Evolutionary conservation across 106 monocot genomes (phyloP).

Genomic region (Triglochin maritima): DNA sequence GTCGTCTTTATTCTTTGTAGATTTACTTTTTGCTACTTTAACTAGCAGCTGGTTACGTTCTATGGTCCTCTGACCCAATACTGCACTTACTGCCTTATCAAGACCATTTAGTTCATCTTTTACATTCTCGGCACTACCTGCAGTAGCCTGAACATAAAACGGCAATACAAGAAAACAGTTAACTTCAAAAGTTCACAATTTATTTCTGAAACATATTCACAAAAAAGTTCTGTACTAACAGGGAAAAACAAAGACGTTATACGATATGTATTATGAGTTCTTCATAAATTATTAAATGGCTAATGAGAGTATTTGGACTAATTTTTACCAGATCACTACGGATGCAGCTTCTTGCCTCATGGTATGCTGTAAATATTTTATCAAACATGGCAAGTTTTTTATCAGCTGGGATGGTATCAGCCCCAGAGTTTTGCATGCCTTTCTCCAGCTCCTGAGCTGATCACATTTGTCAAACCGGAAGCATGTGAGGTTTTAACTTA

Average conservation of each 20-base stretch:
- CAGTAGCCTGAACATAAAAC: conserved; percentile 46
- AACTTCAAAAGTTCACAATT: background rate
- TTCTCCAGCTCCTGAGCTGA: conserved; percentile 99
- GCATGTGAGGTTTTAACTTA: background rate
- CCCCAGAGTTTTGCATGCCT: conserved; percentile 50
- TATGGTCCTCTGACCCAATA: conserved; percentile 86
- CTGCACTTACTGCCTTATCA: conserved; percentile 95
- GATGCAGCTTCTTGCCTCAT: conserved; percentile 91
- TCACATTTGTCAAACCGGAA: conserved; percentile 21
- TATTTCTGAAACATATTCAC: too few relatives aligned
- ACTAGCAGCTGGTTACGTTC: conserved; percentile 83
- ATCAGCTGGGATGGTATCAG: conserved; percentile 62
- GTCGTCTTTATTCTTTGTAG: conserved; percentile 58
- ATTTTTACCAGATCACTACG: conserved; percentile 78
- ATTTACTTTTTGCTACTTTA: conserved; percentile 74
- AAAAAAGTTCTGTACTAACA: too few relatives aligned
- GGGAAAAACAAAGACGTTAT: too few relatives aligned
- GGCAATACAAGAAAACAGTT: background rate
- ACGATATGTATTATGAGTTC: too few relatives aligned
- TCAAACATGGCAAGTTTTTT: conserved; percentile 86
- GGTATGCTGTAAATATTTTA: conserved; percentile 96
- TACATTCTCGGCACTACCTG: conserved; percentile 77
- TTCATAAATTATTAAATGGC: background rate
- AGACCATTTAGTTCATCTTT: conserved; percentile 97
- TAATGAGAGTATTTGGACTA: background rate